phyloP scores from a whole-genome alignment of 2,329 filamentous ascomycete genomes.

The Penicillium brevicompactum region DNA sequence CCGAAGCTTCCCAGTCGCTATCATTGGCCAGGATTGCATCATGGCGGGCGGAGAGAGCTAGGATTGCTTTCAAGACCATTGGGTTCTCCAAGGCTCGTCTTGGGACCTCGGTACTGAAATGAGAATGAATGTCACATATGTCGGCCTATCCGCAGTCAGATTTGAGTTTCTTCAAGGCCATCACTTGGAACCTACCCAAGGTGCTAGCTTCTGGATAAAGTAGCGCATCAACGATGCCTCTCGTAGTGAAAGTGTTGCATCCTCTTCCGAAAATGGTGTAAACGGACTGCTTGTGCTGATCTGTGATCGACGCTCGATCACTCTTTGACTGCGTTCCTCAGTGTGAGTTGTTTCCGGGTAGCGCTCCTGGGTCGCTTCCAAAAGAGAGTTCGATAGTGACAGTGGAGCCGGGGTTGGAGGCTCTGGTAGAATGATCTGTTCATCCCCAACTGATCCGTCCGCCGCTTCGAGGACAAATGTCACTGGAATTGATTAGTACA shows the following conservation, averaged over 20 bases:
- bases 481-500: conserved; percentile 17
- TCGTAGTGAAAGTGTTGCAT: conserved; percentile 24
- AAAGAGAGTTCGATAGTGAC: neutral
- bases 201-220: conserved; percentile 38
- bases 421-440: neutral
- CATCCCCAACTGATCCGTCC: conserved; percentile 16
- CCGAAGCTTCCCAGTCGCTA: conserved; percentile 46
- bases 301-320: neutral
- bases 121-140: conserved; percentile 36
- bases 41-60: conserved; percentile 51
- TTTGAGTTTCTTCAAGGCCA: neutral
- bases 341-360: neutral
- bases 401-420: neutral
- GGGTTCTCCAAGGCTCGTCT: conserved; percentile 50
- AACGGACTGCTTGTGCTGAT: conserved; percentile 11
- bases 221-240: conserved; percentile 38
- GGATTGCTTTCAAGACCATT: conserved; percentile 51
- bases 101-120: conserved; percentile 52
- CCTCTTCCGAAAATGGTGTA: conserved; percentile 11
- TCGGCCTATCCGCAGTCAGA: conserved; percentile 29
- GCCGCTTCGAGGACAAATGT: conserved; percentile 30
- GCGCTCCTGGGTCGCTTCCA: neutral
- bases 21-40: conserved; percentile 42
- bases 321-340: neutral
- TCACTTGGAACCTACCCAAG: conserved; percentile 28